A percentile compares a stretch with the other conserved stretches of the same genome.
Evolutionary conservation across 768 basidiomycete genomes (phyloP).

Genomic region (Phaffia tasmanica): DNA sequence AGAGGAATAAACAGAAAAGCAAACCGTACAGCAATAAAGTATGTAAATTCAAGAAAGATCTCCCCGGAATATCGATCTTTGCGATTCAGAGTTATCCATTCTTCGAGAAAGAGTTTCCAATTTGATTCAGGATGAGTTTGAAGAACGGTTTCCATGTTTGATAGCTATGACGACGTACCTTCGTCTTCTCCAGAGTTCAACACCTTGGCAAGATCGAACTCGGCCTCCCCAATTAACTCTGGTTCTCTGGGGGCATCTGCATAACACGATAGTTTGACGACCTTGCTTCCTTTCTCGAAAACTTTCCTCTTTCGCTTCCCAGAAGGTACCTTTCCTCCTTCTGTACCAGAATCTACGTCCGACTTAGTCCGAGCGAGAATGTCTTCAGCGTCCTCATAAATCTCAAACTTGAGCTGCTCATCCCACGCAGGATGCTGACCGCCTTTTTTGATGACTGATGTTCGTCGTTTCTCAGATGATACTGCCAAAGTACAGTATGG

Average conservation of each 20-base stretch:
- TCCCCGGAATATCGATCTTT: slow-evolving; percentile 74
- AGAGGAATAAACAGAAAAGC: not conserved
- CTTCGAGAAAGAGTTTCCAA: slow-evolving; percentile 41
- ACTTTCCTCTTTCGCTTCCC: slow-evolving; percentile 31
- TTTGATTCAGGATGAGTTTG: slow-evolving; percentile 34
- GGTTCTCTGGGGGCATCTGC: slow-evolving; percentile 69
- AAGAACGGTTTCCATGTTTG: not conserved
- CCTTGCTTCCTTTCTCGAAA: slow-evolving; percentile 35
- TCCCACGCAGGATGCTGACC: slow-evolving; percentile 94
- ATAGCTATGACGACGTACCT: slow-evolving; percentile 46
- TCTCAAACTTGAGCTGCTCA: slow-evolving; percentile 69
- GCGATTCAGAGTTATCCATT: slow-evolving; percentile 83
- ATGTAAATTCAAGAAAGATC: slow-evolving; percentile 86
- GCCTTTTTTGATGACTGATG: slow-evolving; percentile 65
- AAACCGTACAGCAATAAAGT: slow-evolving; percentile 53
- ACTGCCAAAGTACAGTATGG: slow-evolving; percentile 62
- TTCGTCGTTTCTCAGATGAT: slow-evolving; percentile 56
- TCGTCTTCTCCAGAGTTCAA: slow-evolving; percentile 82
- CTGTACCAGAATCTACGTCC: slow-evolving; percentile 22
- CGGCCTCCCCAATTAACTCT: slow-evolving; percentile 64
- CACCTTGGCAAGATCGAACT: slow-evolving; percentile 64
- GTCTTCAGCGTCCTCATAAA: slow-evolving; percentile 47
- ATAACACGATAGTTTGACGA: slow-evolving; percentile 64
- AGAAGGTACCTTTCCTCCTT: slow-evolving; percentile 25
- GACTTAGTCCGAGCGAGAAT: slow-evolving; percentile 28